Conservation (phyloP, 2,329 filamentous ascomycete species). For the Ophiostoma montium region DNA sequence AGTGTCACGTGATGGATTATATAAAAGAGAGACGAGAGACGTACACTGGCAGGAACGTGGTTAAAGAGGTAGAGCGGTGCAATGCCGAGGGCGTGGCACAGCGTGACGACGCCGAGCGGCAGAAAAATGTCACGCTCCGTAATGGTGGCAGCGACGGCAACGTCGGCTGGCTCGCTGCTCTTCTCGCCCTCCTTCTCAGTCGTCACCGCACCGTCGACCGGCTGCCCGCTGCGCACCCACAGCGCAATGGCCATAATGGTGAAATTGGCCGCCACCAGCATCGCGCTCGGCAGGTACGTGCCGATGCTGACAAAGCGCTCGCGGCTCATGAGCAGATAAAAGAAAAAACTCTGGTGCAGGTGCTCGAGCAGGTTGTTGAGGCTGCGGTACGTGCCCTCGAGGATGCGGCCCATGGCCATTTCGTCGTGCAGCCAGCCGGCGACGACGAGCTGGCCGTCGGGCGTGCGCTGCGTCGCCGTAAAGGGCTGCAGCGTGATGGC, state of each 20-base stretch:
- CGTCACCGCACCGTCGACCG: constrained; percentile 4
- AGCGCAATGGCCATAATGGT: constrained; percentile 87
- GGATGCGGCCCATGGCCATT: constrained; percentile 79
- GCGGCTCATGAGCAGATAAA: constrained; percentile 84
- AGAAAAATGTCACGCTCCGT: constrained; percentile 54
- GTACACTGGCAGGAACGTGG: constrained; percentile 50
- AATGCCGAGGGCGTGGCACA: constrained; percentile 61
- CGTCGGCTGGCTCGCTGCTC: constrained; percentile 4
- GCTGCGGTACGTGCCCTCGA: constrained; percentile 84
- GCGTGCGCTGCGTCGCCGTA: constrained; percentile 7
- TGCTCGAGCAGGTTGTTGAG: constrained; percentile 95
- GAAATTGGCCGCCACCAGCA: constrained; percentile 88
- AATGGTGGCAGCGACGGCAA: constrained; percentile 20
- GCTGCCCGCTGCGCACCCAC: constrained; percentile 77
- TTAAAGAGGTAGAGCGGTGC: constrained; percentile 83
- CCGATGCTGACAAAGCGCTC: constrained; percentile 96
- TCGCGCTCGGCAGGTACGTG: constrained; percentile 93
- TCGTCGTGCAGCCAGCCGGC: constrained; percentile 96
- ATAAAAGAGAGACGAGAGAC: constrained; percentile 19
- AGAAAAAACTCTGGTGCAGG: constrained; percentile 98
- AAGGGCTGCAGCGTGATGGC: constrained; percentile 86
- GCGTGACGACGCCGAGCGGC: constrained; percentile 58
- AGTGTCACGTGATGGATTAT: not conserved
- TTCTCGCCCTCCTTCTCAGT: constrained; percentile 17
- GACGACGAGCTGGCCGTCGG: constrained; percentile 27